Base-by-base conservation (phyloP, 768 basidiomycete genomes). In the Filobasidium wieringae region DNA sequence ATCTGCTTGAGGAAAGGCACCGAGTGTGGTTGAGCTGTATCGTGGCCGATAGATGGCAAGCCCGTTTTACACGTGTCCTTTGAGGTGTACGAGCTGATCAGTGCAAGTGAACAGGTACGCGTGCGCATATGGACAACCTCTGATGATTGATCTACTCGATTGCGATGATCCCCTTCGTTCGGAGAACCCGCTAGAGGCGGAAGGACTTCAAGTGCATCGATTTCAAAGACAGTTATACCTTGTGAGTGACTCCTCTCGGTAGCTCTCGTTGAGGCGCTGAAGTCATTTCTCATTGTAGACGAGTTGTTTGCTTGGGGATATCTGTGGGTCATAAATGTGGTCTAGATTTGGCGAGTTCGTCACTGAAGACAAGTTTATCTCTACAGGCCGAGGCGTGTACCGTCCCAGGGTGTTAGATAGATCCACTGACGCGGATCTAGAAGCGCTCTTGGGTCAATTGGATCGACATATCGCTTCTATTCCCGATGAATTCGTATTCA, bases 1-100 rank as follows among this genome's bases (percentile, higher is more conserved):
- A 22, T 59, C 45, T 29, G 77, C 77, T 41, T 9, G 36, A 37
- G n/a, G 11, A 37, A 37, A 9, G 36, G 9, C 11, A 9, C 9
- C 36, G 36, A 37, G 36, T n/a, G 9, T 37, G 36, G 36, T 37
- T 37, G 36, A 37, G 36, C n/a, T 37, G 36, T 37, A 37, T 37
- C 36, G 36, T 37, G 36, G 36, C 36, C 11, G 36, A 37, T 37
- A 9, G n/a, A 37, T 37, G 36, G 36, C n/a, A n/a, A n/a, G 36
- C n/a, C n/a, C 36, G 36, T n/a, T n/a, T n/a, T n/a, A n/a, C n/a
- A n/a, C n/a, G n/a, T 37, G 36, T 9, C n/a, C 36, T 9, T 37
- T 9, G 36, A 9, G 11, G n/a, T 37, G 36, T 9, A n/a, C 9
- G n/a, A 9, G 36, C 36, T n/a, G 36, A 37, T n/a, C 9, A n/a